Evolutionary conservation across 805 yeast species (phyloP).

Genomic region (Naumovozyma baii): DNA sequence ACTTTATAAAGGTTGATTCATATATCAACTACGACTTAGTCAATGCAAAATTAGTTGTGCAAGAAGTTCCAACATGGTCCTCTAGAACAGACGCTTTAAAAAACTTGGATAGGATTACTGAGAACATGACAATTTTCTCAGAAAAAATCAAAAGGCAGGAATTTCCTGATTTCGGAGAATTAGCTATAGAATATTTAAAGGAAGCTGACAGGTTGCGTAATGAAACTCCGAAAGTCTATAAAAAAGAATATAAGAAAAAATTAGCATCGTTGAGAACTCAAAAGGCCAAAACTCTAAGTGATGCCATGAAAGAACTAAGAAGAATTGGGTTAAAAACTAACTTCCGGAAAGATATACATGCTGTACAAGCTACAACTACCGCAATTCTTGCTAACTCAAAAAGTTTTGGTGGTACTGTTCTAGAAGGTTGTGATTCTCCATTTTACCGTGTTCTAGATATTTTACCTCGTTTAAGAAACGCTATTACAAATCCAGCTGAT

Average conservation of each 20-base stretch:
- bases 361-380: constrained; percentile 52
- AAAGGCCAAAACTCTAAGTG: constrained; percentile 69
- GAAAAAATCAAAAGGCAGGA: constrained; percentile 25
- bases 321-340: constrained; percentile 66
- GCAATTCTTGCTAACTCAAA: constrained; percentile 47
- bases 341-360: constrained; percentile 55
- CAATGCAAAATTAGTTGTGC: constrained; percentile 22
- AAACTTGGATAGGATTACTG: constrained; percentile 40
- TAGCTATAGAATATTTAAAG: constrained; percentile 43
- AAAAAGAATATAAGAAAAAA: constrained; percentile 65
- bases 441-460: constrained; percentile 69
- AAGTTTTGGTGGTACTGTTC: constrained; percentile 33
- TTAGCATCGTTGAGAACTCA: constrained; percentile 69
- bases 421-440: constrained; percentile 41
- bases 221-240: constrained; percentile 67
- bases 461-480: constrained; percentile 65
- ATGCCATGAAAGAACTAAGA: constrained; percentile 62
- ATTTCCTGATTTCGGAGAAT: constrained; percentile 42
- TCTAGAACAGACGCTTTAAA: constrained; percentile 49
- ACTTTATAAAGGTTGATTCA: constrained; percentile 3
- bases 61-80: constrained; percentile 38
- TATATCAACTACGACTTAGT: constrained; percentile 6
- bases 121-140: constrained; percentile 46
- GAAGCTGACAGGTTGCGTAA: constrained; percentile 55
- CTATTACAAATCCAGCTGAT: constrained; percentile 49